Evolutionary conservation across 2,329 filamentous ascomycete species (phyloP).

Genomic region (Talaromyces albobiverticillius): DNA sequence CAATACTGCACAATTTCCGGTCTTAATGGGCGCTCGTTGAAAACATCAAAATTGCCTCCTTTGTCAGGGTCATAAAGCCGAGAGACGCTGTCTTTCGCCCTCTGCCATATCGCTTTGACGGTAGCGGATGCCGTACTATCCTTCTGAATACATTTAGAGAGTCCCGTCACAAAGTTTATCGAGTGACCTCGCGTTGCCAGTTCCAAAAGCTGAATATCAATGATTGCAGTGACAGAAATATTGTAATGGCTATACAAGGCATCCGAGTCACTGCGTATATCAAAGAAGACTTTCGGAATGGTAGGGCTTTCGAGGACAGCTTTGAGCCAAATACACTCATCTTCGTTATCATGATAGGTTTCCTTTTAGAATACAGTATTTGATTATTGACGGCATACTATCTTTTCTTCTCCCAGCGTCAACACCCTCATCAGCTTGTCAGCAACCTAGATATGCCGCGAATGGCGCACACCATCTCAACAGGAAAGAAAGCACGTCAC

Average conservation of each 20-base stretch:
- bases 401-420: too few relatives aligned
- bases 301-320: conserved; percentile 42
- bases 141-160: conserved; percentile 40
- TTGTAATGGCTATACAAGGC: conserved; percentile 45
- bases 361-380: too few relatives aligned
- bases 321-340: too few relatives aligned
- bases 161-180: conserved; percentile 29
- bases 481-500: too few relatives aligned
- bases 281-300: conserved; percentile 56
- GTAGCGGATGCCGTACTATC: conserved; percentile 18
- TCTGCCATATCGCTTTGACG: conserved; percentile 20
- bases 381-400: too few relatives aligned
- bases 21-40: conserved; percentile 46
- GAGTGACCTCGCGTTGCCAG: conserved; percentile 32
- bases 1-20: conserved; percentile 45
- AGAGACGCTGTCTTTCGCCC: conserved; percentile 17
- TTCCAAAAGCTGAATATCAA: conserved; percentile 59
- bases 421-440: too few relatives aligned
- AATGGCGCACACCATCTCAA: too few relatives aligned
- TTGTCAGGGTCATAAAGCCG: conserved; percentile 21
- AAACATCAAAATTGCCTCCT: conserved; percentile 49
- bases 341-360: too few relatives aligned
- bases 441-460: too few relatives aligned
- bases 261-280: conserved; percentile 59
- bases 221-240: conserved; percentile 44